These are phyloP conservation scores for Hondaea fermentalgiana DNA, from an alignment of 108 stramenopile species.

Conservation along the genomic window DNA sequence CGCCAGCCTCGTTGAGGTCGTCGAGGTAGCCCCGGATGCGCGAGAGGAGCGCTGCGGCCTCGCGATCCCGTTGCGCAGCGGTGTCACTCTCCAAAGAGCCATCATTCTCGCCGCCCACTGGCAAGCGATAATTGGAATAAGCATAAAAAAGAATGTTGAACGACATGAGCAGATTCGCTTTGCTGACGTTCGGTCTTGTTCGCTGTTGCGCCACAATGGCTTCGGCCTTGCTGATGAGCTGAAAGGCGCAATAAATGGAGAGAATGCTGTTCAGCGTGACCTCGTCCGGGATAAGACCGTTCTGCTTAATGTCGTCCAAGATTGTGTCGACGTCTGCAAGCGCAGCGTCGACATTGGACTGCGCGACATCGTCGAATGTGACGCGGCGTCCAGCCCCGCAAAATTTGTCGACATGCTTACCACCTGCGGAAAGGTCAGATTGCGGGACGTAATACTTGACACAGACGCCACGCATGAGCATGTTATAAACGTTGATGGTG, in stretches of 20 bases:
- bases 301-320: neutral
- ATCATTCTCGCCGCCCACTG: neutral
- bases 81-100: too few relatives aligned
- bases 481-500: neutral
- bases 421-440: neutral
- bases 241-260: neutral
- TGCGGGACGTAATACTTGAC: neutral
- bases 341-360: neutral
- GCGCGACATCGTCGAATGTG: neutral
- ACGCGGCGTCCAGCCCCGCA: neutral
- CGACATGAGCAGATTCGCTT: neutral
- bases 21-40: neutral
- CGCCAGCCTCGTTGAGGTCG: neutral
- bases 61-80: too few relatives aligned
- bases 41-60: neutral
- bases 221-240: neutral
- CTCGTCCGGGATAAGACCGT: neutral
- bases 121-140: neutral
- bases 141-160: neutral
- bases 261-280: neutral
- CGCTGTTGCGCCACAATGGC: neutral
- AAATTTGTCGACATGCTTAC: neutral
- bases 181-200: too few relatives aligned
- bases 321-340: neutral
- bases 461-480: conserved; percentile 6